A percentile compares a stretch with the other conserved stretches of the same genome.
Conservation (phyloP, 306 rosid species). For the Boehmeria nivea region DNA sequence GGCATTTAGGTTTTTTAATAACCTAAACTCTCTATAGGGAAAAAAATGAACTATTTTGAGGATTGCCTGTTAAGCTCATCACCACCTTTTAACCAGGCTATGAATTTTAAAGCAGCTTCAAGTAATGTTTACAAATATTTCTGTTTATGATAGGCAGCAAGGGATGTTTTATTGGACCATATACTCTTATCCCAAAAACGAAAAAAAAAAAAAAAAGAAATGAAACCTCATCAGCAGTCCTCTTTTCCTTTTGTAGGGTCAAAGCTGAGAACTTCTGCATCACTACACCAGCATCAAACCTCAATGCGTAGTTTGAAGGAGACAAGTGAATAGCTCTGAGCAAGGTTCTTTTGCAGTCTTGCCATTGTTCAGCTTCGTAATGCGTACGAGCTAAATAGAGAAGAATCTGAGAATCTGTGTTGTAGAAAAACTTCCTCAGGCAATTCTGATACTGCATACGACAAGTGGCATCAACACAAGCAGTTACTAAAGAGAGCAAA, state of each 20-base stretch:
- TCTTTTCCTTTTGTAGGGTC: slow-evolving; percentile 83
- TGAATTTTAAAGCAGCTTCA: too few relatives aligned
- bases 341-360: slow-evolving; percentile 91
- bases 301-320: slow-evolving; percentile 90
- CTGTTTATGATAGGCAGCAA: too few relatives aligned
- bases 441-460: slow-evolving; percentile 90
- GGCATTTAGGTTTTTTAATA: too few relatives aligned
- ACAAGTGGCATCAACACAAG: slow-evolving; percentile 30
- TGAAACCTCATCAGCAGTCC: slow-evolving; percentile 92
- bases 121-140: too few relatives aligned
- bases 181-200: slow-evolving; percentile 8
- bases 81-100: too few relatives aligned
- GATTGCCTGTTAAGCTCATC: too few relatives aligned
- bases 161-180: too few relatives aligned
- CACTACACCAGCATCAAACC: slow-evolving; percentile 97
- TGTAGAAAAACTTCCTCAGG: slow-evolving; percentile 87
- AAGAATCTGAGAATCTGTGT: slow-evolving; percentile 93
- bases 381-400: slow-evolving; percentile 93
- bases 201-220: slow-evolving; percentile 10
- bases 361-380: slow-evolving; percentile 99
- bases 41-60: too few relatives aligned
- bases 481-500: slow-evolving; percentile 14
- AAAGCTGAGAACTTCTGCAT: slow-evolving; percentile 98
- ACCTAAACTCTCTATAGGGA: too few relatives aligned
- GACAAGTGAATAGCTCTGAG: slow-evolving; percentile 94